Percentiles rank a stretch among this genome's conserved stretches.
phyloP scores from a whole-genome alignment of 2,329 filamentous ascomycete genomes.

The Ascochyta fabae region DNA sequence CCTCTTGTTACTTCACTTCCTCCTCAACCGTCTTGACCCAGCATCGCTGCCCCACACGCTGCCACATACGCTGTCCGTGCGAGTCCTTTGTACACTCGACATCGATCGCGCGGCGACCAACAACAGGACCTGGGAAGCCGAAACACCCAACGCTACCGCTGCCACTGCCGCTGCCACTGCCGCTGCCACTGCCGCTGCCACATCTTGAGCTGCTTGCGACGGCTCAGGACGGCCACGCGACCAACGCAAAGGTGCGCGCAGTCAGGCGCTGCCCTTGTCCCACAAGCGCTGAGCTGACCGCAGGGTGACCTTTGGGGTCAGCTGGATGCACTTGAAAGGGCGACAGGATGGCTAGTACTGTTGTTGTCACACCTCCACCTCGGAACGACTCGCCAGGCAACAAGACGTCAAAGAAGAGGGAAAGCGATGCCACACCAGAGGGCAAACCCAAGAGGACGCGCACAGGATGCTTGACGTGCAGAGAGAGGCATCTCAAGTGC shows the following conservation, averaged over 20 bases:
- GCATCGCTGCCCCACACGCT: not conserved
- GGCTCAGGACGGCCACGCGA: not conserved
- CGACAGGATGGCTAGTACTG: conserved; percentile 29
- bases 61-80: not conserved
- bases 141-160: no score
- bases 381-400: conserved; percentile 28
- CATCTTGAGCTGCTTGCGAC: not conserved
- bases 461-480: conserved; percentile 88
- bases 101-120: conserved; percentile 1
- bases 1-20: not conserved
- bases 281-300: conserved; percentile 1
- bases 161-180: not conserved
- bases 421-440: conserved; percentile 34
- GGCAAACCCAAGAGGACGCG: conserved; percentile 82
- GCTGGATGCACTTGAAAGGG: conserved; percentile 9
- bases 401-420: conserved; percentile 29
- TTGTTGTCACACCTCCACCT: conserved; percentile 30
- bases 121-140: not conserved
- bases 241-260: not conserved
- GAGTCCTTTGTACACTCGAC: not conserved
- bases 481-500: conserved; percentile 89
- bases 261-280: not conserved
- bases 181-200: not conserved
- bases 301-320: not conserved
- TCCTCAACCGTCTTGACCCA: not conserved